These are phyloP conservation scores for Talaromyces sp. DNA, from an alignment of 2,329 filamentous ascomycete genomes.

Conservation along the genomic window DNA sequence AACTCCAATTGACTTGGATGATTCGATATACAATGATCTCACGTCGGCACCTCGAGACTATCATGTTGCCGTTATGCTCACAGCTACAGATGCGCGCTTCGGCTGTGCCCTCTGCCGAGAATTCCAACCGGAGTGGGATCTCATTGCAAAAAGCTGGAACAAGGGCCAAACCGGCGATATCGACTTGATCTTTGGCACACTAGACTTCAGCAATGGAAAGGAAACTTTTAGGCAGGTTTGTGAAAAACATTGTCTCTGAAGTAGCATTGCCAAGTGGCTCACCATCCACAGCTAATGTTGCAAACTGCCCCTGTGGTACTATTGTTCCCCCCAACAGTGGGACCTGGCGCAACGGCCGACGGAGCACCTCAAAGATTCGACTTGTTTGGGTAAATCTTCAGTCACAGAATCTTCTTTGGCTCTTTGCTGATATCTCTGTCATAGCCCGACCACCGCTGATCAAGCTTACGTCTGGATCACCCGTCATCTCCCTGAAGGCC, in stretches of 20 bases:
- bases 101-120: slow-evolving; percentile 83
- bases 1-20: slow-evolving; percentile 72
- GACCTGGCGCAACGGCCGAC: slow-evolving; percentile 70
- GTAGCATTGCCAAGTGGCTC: slow-evolving; percentile 19
- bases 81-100: slow-evolving; percentile 77
- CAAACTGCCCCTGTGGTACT: slow-evolving; percentile 91
- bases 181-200: slow-evolving; percentile 70
- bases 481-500: slow-evolving; percentile 72
- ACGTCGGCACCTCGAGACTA: slow-evolving; percentile 80
- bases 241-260: slow-evolving; percentile 6
- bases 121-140: slow-evolving; percentile 91
- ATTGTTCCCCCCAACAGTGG: slow-evolving; percentile 79
- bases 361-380: slow-evolving; percentile 74
- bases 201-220: slow-evolving; percentile 86
- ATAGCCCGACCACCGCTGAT: slow-evolving; percentile 71
- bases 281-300: slow-evolving; percentile 67
- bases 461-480: slow-evolving; percentile 74
- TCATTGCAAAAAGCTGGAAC: slow-evolving; percentile 80
- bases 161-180: slow-evolving; percentile 64
- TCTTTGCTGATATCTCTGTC: slow-evolving; percentile 10
- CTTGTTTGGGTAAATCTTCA: slow-evolving; percentile 69
- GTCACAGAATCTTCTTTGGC: slow-evolving; percentile 5
- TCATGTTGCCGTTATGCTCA: slow-evolving; percentile 75
- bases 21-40: slow-evolving; percentile 70
- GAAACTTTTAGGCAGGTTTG: slow-evolving; percentile 80